Evolutionary conservation across 73 alveolate genomes (phyloP).

Genomic region (Uronychia setigera): DNA sequence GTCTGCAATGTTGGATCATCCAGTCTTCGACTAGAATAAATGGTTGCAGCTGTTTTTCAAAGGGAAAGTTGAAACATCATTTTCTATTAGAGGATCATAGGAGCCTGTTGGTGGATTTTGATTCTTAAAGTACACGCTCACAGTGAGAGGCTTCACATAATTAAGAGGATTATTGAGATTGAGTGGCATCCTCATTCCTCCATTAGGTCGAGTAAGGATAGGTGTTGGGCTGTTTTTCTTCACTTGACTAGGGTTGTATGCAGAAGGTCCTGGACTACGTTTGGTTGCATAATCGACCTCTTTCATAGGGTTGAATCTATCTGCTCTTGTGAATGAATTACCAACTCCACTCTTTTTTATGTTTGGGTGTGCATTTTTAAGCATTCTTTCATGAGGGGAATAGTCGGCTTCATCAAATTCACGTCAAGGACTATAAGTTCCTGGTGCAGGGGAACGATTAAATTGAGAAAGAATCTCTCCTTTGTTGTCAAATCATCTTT

Average conservation of each 20-base stretch:
- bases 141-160: slow-evolving; percentile 65
- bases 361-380: not conserved
- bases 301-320: not conserved
- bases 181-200: slow-evolving; percentile 41
- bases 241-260: slow-evolving; percentile 22
- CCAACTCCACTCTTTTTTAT: slow-evolving; percentile 8
- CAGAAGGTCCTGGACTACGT: slow-evolving; percentile 51
- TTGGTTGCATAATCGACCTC: not conserved
- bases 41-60: slow-evolving; percentile 9
- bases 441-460: slow-evolving; percentile 66
- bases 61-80: slow-evolving; percentile 3
- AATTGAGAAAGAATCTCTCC: slow-evolving; percentile 33
- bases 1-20: slow-evolving; percentile 15
- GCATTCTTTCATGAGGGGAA: not conserved
- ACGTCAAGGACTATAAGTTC: slow-evolving; percentile 17
- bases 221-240: not conserved
- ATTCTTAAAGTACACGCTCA: slow-evolving; percentile 49
- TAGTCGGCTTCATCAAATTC: not conserved
- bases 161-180: slow-evolving; percentile 57
- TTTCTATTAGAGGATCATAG: slow-evolving; percentile 30
- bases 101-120: slow-evolving; percentile 48
- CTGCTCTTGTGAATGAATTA: not conserved
- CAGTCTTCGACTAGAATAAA: slow-evolving; percentile 43
- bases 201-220: slow-evolving; percentile 8
- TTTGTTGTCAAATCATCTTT: slow-evolving; percentile 43